Evolutionary conservation across 352 stramenopile species (phyloP), one percentile per base, ranked within the genome.

Genomic region (Phytopythium delawarense): DNA sequence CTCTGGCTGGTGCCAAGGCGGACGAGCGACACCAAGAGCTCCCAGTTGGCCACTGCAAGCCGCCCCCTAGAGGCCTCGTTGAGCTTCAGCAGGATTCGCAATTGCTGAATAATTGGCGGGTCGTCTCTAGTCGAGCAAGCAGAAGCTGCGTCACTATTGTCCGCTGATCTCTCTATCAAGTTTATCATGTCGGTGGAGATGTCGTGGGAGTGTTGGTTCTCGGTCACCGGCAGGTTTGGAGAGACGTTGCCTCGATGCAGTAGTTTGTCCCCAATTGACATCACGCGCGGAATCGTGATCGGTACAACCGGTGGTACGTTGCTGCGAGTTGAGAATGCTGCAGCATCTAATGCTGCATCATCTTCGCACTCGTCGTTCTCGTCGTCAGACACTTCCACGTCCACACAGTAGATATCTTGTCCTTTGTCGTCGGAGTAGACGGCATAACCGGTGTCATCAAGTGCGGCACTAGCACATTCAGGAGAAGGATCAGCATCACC

Each of bases 21-120:
- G 25, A 87, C 30, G 39, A 73, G 66, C 40, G 34, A 74, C n/a
- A 88, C 42, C 44, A 90, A 63, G 21, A 84, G 64, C 32, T 70
- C 50, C 81, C 81, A 90, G 12, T 79, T 79, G 20, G 57, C 61
- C 7, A 75, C 8, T 0, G 65, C 63, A 2, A 86, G 37, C 0
- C 20, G 18, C 25, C 75, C 40, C 25, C 75, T 75, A 6, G 70
- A 61, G 23, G 16, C 62, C 7, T 58, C n/a, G n/a, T 66, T 78
- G 30, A 76, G 50, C 20, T 76, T 74, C 20, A 87, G 67, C 23
- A 90, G 60, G 11, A 62, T 57, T n/a, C 71, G 71, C 9, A 90
- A 63, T 30, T 87, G 75, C 0, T 54, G 48, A 48, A 90, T 79
- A n/a, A 84, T 67, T 25, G 81, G 61, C 0, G 78, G 76, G 20